phyloP scores from a whole-genome alignment of 1,139 yeast species.

The Suhomyces bribrorum region DNA sequence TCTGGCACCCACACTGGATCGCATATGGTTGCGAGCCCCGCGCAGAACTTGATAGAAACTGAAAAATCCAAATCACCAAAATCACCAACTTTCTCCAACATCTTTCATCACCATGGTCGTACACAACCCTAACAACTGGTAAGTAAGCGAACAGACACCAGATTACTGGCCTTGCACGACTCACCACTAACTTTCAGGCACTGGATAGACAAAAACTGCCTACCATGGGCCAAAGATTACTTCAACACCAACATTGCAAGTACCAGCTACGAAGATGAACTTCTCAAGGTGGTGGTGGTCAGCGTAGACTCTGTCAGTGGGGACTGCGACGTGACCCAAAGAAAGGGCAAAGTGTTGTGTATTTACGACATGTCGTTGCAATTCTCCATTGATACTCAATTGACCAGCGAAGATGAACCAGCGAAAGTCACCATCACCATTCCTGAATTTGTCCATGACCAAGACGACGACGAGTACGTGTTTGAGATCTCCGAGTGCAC shows the following conservation, averaged over 20 bases:
- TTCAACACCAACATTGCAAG: constrained; percentile 46
- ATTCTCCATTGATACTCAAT: constrained; percentile 42
- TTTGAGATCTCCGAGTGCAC: constrained; percentile 46
- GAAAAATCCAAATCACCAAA: constrained; percentile 2
- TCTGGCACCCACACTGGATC: neutral
- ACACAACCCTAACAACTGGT: constrained; percentile 83
- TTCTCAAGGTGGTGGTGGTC: constrained; percentile 36
- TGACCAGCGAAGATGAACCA: constrained; percentile 22
- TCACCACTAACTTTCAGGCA: too few relatives aligned
- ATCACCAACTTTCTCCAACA: neutral
- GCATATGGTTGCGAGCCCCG: constrained; percentile 4
- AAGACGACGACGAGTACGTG: constrained; percentile 62
- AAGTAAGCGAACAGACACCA: constrained; percentile 29
- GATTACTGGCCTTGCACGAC: neutral
- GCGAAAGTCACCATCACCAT: constrained; percentile 38
- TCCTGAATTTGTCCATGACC: constrained; percentile 76
- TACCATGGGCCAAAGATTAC: constrained; percentile 71
- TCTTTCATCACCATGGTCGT: constrained; percentile 54
- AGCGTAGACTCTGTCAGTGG: constrained; percentile 55
- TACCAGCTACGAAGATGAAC: constrained; percentile 36
- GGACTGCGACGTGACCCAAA: constrained; percentile 78
- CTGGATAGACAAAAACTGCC: constrained; percentile 80
- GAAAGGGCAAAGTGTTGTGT: constrained; percentile 78
- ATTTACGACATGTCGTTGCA: constrained; percentile 64
- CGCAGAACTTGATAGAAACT: constrained; percentile 2